Evolutionary conservation across 805 yeast species (phyloP).

Genomic region (Komagataella pastoris): DNA sequence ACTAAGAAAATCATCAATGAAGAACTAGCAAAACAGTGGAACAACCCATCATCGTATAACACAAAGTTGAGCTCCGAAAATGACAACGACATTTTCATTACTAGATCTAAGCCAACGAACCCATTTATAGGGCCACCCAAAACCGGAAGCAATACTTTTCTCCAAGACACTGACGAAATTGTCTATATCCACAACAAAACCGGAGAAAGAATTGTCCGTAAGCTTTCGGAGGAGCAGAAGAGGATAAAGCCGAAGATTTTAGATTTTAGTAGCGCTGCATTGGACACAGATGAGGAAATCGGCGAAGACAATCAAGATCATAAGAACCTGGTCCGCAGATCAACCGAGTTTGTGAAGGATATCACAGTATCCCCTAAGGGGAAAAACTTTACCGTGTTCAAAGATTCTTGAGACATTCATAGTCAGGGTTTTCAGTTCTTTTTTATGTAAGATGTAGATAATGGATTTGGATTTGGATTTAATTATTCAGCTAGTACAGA

Average conservation of each 20-base stretch:
- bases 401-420: not conserved
- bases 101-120: slow-evolving; percentile 9
- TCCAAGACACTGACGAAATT: slow-evolving; percentile 10
- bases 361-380: not conserved
- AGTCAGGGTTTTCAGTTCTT: not conserved
- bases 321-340: not conserved
- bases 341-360: not conserved
- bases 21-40: slow-evolving; percentile 16
- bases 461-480: not conserved
- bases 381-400: not conserved
- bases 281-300: not conserved
- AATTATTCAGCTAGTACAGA: not conserved
- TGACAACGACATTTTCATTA: slow-evolving; percentile 7
- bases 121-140: slow-evolving; percentile 14
- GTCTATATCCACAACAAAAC: slow-evolving; percentile 28
- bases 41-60: slow-evolving; percentile 7
- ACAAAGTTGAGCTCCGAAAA: slow-evolving; percentile 11
- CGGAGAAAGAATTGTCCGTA: slow-evolving; percentile 20
- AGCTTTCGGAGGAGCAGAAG: slow-evolving; percentile 17
- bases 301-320: not conserved
- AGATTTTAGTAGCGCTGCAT: slow-evolving; percentile 10
- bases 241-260: slow-evolving; percentile 25
- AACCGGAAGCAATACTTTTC: not conserved
- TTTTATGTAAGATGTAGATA: not conserved
- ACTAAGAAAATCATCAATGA: slow-evolving; percentile 20